phyloP scores from a whole-genome alignment of 257 asterid species.

The Nicotiana tomentosiformis region DNA sequence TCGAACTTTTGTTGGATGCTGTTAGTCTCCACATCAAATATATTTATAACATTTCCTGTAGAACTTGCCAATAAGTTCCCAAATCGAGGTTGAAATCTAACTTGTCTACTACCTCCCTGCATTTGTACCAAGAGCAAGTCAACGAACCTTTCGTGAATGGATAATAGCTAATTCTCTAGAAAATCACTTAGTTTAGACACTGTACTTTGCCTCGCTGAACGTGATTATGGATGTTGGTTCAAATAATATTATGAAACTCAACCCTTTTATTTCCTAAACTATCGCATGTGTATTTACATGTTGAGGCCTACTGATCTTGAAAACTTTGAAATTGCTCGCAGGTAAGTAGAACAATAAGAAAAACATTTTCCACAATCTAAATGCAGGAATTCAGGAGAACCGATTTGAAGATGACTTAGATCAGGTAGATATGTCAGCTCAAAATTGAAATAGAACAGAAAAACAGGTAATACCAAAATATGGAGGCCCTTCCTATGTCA shows the following conservation, averaged over 20 bases:
- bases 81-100: conserved; percentile 39
- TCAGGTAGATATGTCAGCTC: not conserved
- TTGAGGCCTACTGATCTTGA: not conserved
- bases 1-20: conserved; percentile 15
- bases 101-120: conserved; percentile 42
- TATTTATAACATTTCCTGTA: conserved; percentile 31
- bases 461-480: not conserved
- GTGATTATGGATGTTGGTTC: not conserved
- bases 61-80: conserved; percentile 39
- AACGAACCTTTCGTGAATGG: not conserved
- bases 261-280: not conserved
- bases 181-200: not conserved
- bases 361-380: not conserved
- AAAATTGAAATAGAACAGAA: conserved; percentile 1
- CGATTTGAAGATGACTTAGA: not conserved
- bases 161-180: not conserved
- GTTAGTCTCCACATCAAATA: conserved; percentile 37
- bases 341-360: not conserved
- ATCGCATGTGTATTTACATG: not conserved
- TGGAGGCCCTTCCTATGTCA: not conserved
- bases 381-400: conserved; percentile 1
- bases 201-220: not conserved
- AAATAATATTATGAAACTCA: not conserved
- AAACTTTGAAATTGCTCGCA: not conserved
- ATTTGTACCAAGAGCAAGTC: conserved; percentile 6